Conservation (phyloP, 768 basidiomycete genomes). For the Leccinum imitatum region DNA sequence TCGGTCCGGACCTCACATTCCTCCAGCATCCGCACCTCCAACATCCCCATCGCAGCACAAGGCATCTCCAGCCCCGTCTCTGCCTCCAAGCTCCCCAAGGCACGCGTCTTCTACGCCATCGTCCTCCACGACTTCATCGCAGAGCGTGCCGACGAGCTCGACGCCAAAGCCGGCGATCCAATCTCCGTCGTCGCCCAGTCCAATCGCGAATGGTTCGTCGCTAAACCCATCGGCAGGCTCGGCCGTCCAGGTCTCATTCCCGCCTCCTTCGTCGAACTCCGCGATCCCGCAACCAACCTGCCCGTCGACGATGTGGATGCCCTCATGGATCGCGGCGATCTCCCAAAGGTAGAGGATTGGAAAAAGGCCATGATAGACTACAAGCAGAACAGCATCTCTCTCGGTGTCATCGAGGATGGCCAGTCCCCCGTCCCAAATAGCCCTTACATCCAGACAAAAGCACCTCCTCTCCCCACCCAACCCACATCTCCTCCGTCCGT, state of each 20-base stretch:
- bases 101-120: slow-evolving; percentile 86
- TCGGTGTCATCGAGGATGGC: slow-evolving; percentile 82
- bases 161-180: slow-evolving; percentile 89
- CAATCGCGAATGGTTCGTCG: slow-evolving; percentile 99
- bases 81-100: slow-evolving; percentile 37
- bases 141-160: slow-evolving; percentile 95
- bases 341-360: slow-evolving; percentile 99
- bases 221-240: slow-evolving; percentile 93
- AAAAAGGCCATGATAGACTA: slow-evolving; percentile 93
- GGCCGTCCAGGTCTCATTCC: slow-evolving; percentile 97
- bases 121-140: slow-evolving; percentile 94
- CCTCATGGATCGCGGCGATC: slow-evolving; percentile 82
- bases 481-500: slow-evolving; percentile 9
- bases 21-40: slow-evolving; percentile 45
- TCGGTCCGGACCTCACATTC: neutral
- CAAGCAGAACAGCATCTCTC: slow-evolving; percentile 93
- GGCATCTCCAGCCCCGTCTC: slow-evolving; percentile 30
- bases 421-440: slow-evolving; percentile 44
- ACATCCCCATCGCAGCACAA: slow-evolving; percentile 19
- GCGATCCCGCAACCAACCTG: slow-evolving; percentile 84
- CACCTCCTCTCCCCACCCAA: slow-evolving; percentile 13
- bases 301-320: slow-evolving; percentile 71
- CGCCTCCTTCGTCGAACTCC: slow-evolving; percentile 94
- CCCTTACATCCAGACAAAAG: slow-evolving; percentile 35
- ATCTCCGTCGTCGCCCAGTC: slow-evolving; percentile 98